Conservation (phyloP, 1,284 basidiomycete genomes). For the Exobasidium cylindrosporum region DNA sequence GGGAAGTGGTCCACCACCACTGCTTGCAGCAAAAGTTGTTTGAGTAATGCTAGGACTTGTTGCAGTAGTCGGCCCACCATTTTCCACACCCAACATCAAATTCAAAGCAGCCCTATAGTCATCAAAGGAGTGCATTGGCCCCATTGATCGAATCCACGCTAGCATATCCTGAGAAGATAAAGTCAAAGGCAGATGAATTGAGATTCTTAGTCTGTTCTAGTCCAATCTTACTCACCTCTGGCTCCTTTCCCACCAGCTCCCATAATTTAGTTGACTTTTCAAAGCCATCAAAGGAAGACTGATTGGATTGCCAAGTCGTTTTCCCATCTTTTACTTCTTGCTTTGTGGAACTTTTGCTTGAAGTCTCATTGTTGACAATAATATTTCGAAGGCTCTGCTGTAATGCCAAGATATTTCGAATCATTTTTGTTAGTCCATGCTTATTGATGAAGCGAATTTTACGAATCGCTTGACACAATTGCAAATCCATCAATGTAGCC, state of each 20-base stretch:
- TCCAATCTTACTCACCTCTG: conserved; percentile 65
- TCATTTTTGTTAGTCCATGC: conserved; percentile 81
- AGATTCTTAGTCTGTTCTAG: neutral
- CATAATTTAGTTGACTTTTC: conserved; percentile 70
- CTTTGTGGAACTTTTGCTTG: conserved; percentile 45
- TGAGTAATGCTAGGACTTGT: conserved; percentile 3
- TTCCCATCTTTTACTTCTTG: conserved; percentile 6
- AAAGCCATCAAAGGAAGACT: conserved; percentile 57
- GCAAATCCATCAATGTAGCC: conserved; percentile 78
- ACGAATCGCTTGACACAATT: conserved; percentile 73
- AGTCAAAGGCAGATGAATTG: too few species aligned
- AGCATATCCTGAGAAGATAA: too few species aligned
- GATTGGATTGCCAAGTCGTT: neutral
- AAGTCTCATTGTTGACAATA: conserved; percentile 19
- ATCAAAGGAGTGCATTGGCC: conserved; percentile 22
- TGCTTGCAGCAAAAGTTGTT: neutral
- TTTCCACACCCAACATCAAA: conserved; percentile 44
- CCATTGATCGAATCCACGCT: conserved; percentile 3
- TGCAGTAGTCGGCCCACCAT: conserved; percentile 7
- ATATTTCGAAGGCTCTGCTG: conserved; percentile 79
- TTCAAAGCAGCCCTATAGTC: conserved; percentile 38
- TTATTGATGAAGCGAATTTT: conserved; percentile 70
- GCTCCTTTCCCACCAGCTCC: conserved; percentile 69
- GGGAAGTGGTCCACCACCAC: conserved; percentile 1
- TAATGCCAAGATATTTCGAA: conserved; percentile 83